Evolutionary conservation across 805 yeast genomes (phyloP).

Genomic region (Candida morakotiae): DNA sequence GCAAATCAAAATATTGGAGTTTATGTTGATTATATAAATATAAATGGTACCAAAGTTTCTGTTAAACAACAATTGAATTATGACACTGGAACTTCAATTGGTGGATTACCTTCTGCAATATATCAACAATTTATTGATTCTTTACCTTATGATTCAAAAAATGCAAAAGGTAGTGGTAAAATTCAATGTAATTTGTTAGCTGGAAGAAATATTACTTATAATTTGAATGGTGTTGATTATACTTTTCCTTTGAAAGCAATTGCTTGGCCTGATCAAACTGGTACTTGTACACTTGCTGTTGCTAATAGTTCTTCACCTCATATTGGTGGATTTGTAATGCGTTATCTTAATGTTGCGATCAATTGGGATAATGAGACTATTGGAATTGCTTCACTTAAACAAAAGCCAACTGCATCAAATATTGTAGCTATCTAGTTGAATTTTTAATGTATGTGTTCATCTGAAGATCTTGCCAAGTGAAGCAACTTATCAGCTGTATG

Average conservation of each 20-base stretch:
- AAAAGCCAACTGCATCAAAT: too few species aligned
- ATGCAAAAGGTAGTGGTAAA: neutral
- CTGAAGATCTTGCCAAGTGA: too few species aligned
- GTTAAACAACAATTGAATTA: too few species aligned
- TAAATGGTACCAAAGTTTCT: too few species aligned
- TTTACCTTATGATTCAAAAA: slow-evolving; percentile 3
- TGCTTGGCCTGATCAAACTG: neutral
- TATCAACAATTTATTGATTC: neutral
- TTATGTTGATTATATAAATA: neutral
- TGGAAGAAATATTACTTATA: neutral
- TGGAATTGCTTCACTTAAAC: too few species aligned
- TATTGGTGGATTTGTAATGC: neutral
- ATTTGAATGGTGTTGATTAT: neutral
- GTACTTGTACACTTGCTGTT: neutral
- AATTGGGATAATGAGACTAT: neutral
- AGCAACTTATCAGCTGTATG: too few species aligned
- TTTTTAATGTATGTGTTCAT: too few species aligned
- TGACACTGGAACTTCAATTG: neutral
- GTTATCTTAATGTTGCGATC: slow-evolving; percentile 1
- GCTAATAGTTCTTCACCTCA: neutral
- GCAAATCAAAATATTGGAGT: neutral
- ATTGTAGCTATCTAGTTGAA: too few species aligned
- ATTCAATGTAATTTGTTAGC: neutral
- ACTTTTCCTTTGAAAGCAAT: slow-evolving; percentile 1
- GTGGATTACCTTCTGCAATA: neutral